A percentile compares a stretch with the other conserved stretches of the same genome.
These are phyloP conservation scores for Candida boidinii DNA, from an alignment of 805 yeast species.

Conservation along the genomic window DNA sequence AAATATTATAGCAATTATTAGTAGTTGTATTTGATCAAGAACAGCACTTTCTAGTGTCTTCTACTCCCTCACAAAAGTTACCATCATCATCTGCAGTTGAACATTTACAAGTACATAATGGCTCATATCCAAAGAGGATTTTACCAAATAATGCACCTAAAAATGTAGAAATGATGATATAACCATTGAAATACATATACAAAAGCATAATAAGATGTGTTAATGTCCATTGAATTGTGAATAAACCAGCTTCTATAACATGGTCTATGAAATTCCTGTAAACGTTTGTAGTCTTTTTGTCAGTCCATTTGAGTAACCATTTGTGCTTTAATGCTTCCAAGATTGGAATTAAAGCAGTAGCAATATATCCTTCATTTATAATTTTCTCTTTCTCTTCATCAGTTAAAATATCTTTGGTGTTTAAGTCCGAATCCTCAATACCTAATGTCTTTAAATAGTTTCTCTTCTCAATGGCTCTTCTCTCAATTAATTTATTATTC, in stretches of 20 bases:
- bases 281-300: slow-evolving; percentile 7
- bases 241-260: slow-evolving; percentile 5
- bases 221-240: slow-evolving; percentile 13
- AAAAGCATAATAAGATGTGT: slow-evolving; percentile 12
- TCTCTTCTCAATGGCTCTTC: slow-evolving; percentile 5
- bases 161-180: slow-evolving; percentile 12
- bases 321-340: slow-evolving; percentile 6
- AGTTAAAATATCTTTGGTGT: slow-evolving; percentile 1
- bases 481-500: slow-evolving; percentile 3
- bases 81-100: no score
- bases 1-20: no score
- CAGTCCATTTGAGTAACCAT: slow-evolving; percentile 10
- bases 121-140: slow-evolving; percentile 7
- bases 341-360: slow-evolving; percentile 5
- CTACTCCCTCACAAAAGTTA: no score
- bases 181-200: slow-evolving; percentile 12
- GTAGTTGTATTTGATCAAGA: no score
- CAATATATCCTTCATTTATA: neutral
- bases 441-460: no score
- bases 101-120: no score
- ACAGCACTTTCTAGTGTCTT: no score
- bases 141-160: slow-evolving; percentile 13
- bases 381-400: neutral
- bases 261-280: slow-evolving; percentile 12
- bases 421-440: no score